Base-by-base conservation (phyloP, 2,329 filamentous ascomycete species). In the Trichophyton equinum region DNA sequence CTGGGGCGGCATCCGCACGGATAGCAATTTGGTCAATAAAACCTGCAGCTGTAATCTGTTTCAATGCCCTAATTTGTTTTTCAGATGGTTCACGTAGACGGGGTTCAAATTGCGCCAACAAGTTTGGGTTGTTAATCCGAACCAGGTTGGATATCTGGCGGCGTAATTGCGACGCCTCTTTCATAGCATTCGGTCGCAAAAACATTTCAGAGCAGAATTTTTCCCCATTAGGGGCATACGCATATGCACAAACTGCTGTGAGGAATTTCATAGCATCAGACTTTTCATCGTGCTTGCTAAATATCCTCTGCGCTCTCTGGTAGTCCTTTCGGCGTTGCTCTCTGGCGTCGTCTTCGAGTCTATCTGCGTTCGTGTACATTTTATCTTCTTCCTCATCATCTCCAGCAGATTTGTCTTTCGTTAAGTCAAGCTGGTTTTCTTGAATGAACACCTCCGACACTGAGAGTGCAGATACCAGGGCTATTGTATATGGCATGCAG, bases 11-110 rank as follows among this genome's bases (percentile, higher is more conserved):
- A 72, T 99, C 92, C 3, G 89, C 89, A 63, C 94, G 88, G 67
- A 97, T 91, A 53, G 94, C 94, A 46, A 99, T 82, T 67, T 96
- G 88, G 73, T 99, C 94, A 68, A 97, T 85, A 76, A 96, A 97
- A 0, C 92, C 94, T 0, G 90, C 87, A 0, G 92, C 89, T 22
- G 89, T 85, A 76, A 97, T 95, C 70, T 96, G 89, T 72, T 95
- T 95, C 30, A 99, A 78, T 0, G 89, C 85, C 55, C 85, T 85
- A 30, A 95, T 78, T 69, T 91, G 86, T 65, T 85, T 87, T 5
- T 84, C 76, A 0, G 82, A 82, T 77, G 81, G 77, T 70, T 85
- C 70, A 71, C 82, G 74, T 75, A 92, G 66, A 75, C 80, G 63
- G 4, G 76, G 59, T 36, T 75, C 67, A 65, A 77, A 79, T 4